Evolutionary conservation across 371 early-diverging fungal species (phyloP).

Genomic region (Mortierella sp.): DNA sequence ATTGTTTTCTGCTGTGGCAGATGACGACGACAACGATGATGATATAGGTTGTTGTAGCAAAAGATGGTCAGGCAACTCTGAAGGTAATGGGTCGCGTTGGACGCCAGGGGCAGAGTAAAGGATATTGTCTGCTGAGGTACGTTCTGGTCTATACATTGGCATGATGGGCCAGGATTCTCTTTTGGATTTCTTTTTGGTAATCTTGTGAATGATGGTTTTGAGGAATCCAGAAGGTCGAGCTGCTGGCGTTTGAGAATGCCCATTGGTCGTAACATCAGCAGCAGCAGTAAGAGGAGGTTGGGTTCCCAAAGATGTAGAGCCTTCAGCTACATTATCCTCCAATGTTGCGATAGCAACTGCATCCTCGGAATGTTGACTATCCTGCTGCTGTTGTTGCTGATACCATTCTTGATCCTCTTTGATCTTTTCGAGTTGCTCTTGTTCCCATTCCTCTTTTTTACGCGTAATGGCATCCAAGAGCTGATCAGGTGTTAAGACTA

Average conservation of each 20-base stretch:
- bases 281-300: not conserved
- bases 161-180: not conserved
- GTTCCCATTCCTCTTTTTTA: slow-evolving; percentile 6
- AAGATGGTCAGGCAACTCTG: slow-evolving; percentile 30
- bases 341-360: not conserved
- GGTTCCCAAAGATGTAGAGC: not conserved
- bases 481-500: slow-evolving; percentile 28
- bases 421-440: not conserved
- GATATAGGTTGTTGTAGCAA: not conserved
- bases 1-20: not conserved
- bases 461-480: slow-evolving; percentile 5
- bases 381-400: not conserved
- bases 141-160: slow-evolving; percentile 6
- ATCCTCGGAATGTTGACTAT: not conserved
- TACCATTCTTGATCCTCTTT: too few species aligned
- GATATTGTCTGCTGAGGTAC: slow-evolving; percentile 32
- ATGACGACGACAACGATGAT: too few species aligned
- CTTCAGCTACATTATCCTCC: not conserved
- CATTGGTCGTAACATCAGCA: too few species aligned
- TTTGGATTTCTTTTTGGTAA: not conserved
- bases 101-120: slow-evolving; percentile 30
- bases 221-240: not conserved
- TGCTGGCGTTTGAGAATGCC: not conserved
- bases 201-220: slow-evolving; percentile 1
- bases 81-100: slow-evolving; percentile 31